Evolutionary conservation across 805 yeast genomes (phyloP), one percentile per base, ranked within the genome.

Genomic region (Komagataella phaffii): DNA sequence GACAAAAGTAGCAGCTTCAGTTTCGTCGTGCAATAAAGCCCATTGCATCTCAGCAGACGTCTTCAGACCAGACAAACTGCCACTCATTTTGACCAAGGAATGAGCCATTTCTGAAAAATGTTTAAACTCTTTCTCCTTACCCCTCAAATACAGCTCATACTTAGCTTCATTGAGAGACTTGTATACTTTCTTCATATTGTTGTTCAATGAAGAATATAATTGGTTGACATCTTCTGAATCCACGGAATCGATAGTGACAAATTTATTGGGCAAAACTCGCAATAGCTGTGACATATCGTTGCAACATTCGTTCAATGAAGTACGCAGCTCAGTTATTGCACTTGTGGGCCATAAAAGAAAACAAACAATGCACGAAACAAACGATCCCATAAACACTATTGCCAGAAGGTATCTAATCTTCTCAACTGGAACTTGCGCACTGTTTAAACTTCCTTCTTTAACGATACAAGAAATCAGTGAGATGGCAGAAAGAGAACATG

Each of bases 401-500:
- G 65, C 59, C 45, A 82, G 75, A 12, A 81, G 74, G 24, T 82
- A 76, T 24, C 66, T 52, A 24, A 86, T 68, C 57, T 81, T 73
- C 24, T 64, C 64, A 53, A 79, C 61, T 0, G 90, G 86, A 12
- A 86, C 71, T 6, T 62, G 62, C 14, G 82, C 80, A 1, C 77
- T 72, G 58, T 81, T 82, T 49, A 75, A 67, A 47, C 82, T 77
- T 12, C 88, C 90, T 58, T 87, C 95, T 60, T 83, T 82, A 14
- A 85, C 78, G 52, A 87, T 73, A 53, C 86, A 81, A 0, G 88
- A 76, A 2, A 86, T 80, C 21, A 86, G 66, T 3, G 85, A 75
- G 50, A 86, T 85, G 6, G 86, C 79, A 1, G 90, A 86, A 49
- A 86, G 67, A 0, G 89, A 80, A 58, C 93, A 84, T 0, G 95